Conservation (phyloP, 305 asterid species). For the Fraxinus nigra region DNA sequence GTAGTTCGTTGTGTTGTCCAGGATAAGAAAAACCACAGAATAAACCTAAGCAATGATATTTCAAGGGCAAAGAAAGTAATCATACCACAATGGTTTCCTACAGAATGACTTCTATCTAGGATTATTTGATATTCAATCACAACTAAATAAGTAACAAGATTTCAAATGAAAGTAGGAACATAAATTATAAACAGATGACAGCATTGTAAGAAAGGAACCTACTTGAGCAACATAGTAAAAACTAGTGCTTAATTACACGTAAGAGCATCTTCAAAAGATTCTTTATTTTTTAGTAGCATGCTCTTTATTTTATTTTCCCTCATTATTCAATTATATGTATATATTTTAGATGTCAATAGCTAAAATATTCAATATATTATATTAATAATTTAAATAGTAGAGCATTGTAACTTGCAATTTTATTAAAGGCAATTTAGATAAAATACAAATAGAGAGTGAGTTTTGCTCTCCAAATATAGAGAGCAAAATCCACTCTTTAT, state of each 20-base stretch:
- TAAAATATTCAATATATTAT: not conserved
- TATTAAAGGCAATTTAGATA: not conserved
- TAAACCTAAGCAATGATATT: slow-evolving; percentile 8
- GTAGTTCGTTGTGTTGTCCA: slow-evolving; percentile 18
- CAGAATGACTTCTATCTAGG: slow-evolving; percentile 19
- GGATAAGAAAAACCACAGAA: slow-evolving; percentile 14
- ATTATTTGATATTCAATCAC: not conserved
- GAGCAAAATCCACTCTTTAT: not conserved
- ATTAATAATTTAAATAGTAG: not conserved
- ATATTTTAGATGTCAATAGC: not conserved
- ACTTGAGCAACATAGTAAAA: not conserved
- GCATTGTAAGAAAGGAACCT: not conserved
- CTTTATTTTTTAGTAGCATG: not conserved
- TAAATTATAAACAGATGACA: not conserved
- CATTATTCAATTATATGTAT: not conserved
- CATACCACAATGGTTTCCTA: not conserved
- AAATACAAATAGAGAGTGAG: not conserved
- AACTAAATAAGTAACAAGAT: slow-evolving; percentile 16
- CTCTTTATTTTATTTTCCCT: not conserved
- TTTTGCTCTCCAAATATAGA: not conserved
- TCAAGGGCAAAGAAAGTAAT: slow-evolving; percentile 15
- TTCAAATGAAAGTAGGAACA: slow-evolving; percentile 2
- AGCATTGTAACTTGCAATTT: not conserved
- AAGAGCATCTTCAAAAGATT: not conserved
- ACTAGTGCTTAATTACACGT: not conserved